phyloP scores from a whole-genome alignment of 495 filamentous ascomycete species.

The Podospora anserina region DNA sequence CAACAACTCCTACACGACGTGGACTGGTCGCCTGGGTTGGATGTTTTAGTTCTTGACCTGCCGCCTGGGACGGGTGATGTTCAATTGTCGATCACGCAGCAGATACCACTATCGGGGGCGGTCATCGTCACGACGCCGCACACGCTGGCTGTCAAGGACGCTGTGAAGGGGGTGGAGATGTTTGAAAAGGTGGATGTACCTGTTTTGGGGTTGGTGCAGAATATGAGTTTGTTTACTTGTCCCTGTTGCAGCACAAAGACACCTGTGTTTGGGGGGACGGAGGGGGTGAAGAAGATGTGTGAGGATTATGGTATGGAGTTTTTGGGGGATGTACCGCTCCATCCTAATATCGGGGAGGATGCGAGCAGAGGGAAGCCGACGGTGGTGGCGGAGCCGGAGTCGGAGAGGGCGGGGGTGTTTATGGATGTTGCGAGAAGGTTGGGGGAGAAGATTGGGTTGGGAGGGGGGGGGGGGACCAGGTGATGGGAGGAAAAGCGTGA shows the following conservation, averaged over 20 bases:
- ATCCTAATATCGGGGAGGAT: conserved; percentile 83
- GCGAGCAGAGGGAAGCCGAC: conserved; percentile 87
- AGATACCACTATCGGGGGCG: conserved; percentile 74
- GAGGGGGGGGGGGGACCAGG: too few species aligned
- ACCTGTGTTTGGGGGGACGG: conserved; percentile 68
- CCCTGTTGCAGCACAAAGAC: conserved; percentile 70
- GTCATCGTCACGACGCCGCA: conserved; percentile 94
- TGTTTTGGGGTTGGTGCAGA: conserved; percentile 87
- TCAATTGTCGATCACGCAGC: conserved; percentile 89
- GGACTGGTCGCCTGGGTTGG: conserved; percentile 72
- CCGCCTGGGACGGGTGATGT: conserved; percentile 94
- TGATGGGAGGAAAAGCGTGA: too few species aligned
- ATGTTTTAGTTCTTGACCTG: conserved; percentile 85
- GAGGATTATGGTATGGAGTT: conserved; percentile 65
- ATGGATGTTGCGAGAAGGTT: conserved; percentile 64
- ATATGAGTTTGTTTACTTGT: conserved; percentile 87
- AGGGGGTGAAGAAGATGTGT: conserved; percentile 43
- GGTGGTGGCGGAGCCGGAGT: conserved; percentile 78
- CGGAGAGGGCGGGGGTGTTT: conserved; percentile 68
- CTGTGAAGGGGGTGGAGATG: conserved; percentile 86
- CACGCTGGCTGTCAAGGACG: conserved; percentile 83
- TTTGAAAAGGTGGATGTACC: conserved; percentile 77
- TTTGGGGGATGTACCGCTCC: conserved; percentile 85
- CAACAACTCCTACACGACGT: conserved; percentile 94
- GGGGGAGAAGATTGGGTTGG: conserved; percentile 47